These are phyloP conservation scores for Podospora conica DNA, from an alignment of 495 filamentous ascomycete species.

Conservation along the genomic window DNA sequence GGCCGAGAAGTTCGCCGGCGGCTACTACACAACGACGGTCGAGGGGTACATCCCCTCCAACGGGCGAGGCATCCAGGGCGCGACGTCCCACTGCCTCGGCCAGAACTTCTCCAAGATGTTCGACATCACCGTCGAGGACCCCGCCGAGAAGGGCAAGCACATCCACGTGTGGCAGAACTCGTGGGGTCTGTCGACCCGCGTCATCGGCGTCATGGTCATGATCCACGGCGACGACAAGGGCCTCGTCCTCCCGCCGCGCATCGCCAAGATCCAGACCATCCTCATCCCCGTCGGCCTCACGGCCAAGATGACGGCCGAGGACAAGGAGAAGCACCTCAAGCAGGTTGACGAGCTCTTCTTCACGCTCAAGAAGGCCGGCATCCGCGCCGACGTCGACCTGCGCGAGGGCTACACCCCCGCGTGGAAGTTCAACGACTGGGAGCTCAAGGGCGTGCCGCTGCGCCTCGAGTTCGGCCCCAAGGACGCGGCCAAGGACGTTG, in stretches of 20 bases:
- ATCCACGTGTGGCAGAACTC: slow-evolving; percentile 95
- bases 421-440: slow-evolving; percentile 98
- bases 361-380: slow-evolving; percentile 56
- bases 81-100: slow-evolving; percentile 86
- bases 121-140: slow-evolving; percentile 92
- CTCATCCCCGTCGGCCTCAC: slow-evolving; percentile 93
- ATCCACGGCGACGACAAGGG: slow-evolving; percentile 93
- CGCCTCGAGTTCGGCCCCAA: slow-evolving; percentile 94
- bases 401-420: slow-evolving; percentile 86
- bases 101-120: slow-evolving; percentile 99
- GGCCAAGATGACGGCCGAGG: slow-evolving; percentile 72
- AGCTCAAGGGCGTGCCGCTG: slow-evolving; percentile 87
- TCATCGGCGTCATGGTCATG: slow-evolving; percentile 97
- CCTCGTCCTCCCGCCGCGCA: slow-evolving; percentile 80
- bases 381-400: slow-evolving; percentile 67
- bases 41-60: slow-evolving; percentile 94
- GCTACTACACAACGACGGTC: slow-evolving; percentile 88
- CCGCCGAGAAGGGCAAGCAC: slow-evolving; percentile 48
- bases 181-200: slow-evolving; percentile 93
- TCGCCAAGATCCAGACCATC: slow-evolving; percentile 76
- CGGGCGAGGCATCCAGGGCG: slow-evolving; percentile 93
- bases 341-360: slow-evolving; percentile 61
- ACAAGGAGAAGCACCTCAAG: slow-evolving; percentile 62
- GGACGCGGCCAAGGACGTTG: slow-evolving; percentile 74
- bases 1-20: slow-evolving; percentile 96